phyloP scores from a whole-genome alignment of 306 rosid species.

The Hippophae gyantsensis region DNA sequence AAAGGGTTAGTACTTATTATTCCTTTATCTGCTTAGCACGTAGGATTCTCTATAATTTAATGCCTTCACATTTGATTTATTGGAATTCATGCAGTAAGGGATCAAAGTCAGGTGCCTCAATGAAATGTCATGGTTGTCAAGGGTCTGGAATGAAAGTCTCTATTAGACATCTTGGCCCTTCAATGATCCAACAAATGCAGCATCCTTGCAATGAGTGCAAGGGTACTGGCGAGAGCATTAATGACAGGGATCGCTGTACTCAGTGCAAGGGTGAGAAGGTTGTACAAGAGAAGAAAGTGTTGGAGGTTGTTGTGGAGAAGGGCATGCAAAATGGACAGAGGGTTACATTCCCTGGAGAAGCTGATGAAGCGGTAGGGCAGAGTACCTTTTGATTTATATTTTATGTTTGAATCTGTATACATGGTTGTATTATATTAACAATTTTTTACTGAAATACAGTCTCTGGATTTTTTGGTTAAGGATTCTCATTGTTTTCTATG shows the following conservation, averaged over 20 bases:
- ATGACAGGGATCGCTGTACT: slow-evolving; percentile 74
- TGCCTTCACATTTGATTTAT: not conserved
- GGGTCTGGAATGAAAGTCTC: slow-evolving; percentile 95
- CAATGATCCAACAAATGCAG: slow-evolving; percentile 98
- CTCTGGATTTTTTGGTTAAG: not conserved
- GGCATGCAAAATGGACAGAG: slow-evolving; percentile 92
- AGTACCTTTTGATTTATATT: not conserved
- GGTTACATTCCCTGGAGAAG: slow-evolving; percentile 93
- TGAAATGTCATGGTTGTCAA: slow-evolving; percentile 83
- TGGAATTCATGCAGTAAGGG: slow-evolving; percentile 52
- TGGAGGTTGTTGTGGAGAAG: slow-evolving; percentile 82
- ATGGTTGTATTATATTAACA: not conserved
- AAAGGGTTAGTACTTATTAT: slow-evolving; percentile 49
- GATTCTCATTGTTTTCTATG: slow-evolving; percentile 9
- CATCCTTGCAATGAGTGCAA: slow-evolving; percentile 91
- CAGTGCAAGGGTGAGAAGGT: slow-evolving; percentile 92
- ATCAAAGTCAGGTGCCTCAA: slow-evolving; percentile 86
- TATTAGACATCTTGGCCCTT: slow-evolving; percentile 86
- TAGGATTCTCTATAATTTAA: not conserved
- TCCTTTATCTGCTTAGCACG: not conserved
- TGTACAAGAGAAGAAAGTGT: slow-evolving; percentile 88
- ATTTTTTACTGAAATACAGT: not conserved
- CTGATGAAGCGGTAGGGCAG: slow-evolving; percentile 81
- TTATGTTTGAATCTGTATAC: not conserved
- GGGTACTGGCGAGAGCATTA: slow-evolving; percentile 93